These are phyloP conservation scores for Baorangia bicolor DNA, from an alignment of 768 basidiomycete genomes.

Conservation along the genomic window DNA sequence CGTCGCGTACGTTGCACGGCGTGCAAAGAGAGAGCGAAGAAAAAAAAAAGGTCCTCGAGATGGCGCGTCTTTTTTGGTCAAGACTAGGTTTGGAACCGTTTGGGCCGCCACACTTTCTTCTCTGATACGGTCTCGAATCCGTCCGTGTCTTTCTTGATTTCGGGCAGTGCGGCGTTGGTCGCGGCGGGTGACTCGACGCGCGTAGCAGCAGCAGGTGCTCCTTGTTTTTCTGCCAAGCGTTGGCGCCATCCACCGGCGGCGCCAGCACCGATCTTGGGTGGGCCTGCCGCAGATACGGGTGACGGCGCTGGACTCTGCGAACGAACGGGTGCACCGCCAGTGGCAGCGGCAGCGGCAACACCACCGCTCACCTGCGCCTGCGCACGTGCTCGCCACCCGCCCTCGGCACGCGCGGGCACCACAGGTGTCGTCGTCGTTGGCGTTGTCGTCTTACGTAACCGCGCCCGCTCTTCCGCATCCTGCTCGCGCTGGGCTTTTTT, in stretches of 20 bases:
- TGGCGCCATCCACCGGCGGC: slow-evolving; percentile 55
- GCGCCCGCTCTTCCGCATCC: slow-evolving; percentile 57
- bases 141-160: slow-evolving; percentile 56
- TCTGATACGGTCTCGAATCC: slow-evolving; percentile 64
- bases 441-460: slow-evolving; percentile 34
- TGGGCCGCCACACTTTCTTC: slow-evolving; percentile 26
- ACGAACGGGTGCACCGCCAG: not conserved
- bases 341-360: not conserved
- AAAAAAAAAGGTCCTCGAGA: not conserved
- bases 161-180: slow-evolving; percentile 34
- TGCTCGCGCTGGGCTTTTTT: slow-evolving; percentile 64
- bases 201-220: too few relatives aligned
- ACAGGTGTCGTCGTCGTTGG: slow-evolving; percentile 26
- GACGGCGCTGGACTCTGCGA: slow-evolving; percentile 51
- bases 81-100: slow-evolving; percentile 14
- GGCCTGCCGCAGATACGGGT: slow-evolving; percentile 26
- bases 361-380: slow-evolving; percentile 29
- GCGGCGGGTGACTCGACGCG: slow-evolving; percentile 15
- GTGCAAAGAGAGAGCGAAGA: not conserved
- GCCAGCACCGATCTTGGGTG: slow-evolving; percentile 38
- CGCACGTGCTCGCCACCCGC: slow-evolving; percentile 10
- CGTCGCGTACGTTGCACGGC: not conserved
- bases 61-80: not conserved
- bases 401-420: slow-evolving; percentile 22
- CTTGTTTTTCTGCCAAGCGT: slow-evolving; percentile 24